Conservation (phyloP, 2,329 filamentous ascomycete genomes). For the Scytalidium sp. region DNA sequence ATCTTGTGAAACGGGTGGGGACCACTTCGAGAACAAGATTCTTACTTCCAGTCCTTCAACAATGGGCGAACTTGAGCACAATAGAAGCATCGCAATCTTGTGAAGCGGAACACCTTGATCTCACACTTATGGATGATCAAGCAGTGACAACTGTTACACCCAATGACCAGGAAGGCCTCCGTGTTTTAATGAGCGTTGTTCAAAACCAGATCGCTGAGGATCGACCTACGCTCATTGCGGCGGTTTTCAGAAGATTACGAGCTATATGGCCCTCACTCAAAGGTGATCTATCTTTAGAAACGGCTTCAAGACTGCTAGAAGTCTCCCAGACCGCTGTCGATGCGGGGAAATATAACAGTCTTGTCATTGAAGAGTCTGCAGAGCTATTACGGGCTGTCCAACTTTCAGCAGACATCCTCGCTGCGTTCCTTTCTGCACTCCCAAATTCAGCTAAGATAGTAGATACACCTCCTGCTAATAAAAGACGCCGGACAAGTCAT, state of each 20-base stretch:
- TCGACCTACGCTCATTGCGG: conserved; percentile 52
- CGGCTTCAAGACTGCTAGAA: conserved; percentile 62
- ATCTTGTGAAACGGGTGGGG: conserved; percentile 70
- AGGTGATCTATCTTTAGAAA: conserved; percentile 53
- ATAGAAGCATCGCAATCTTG: conserved; percentile 50
- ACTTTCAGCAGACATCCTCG: conserved; percentile 70
- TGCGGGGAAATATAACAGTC: conserved; percentile 23
- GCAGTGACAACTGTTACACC: conserved; percentile 50
- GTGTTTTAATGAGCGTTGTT: conserved; percentile 49
- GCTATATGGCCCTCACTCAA: conserved; percentile 73
- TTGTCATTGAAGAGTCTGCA: conserved; percentile 57
- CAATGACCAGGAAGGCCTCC: conserved; percentile 55
- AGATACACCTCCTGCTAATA: conserved; percentile 69
- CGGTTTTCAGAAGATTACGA: conserved; percentile 66
- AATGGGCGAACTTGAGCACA: conserved; percentile 60
- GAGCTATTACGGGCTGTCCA: conserved; percentile 71
- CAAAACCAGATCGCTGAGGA: conserved; percentile 37
- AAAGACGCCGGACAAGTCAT: conserved; percentile 75
- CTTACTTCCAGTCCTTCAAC: conserved; percentile 70
- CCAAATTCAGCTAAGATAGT: conserved; percentile 72
- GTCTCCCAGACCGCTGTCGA: conserved; percentile 45
- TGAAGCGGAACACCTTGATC: conserved; percentile 42
- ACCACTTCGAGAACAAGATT: conserved; percentile 66
- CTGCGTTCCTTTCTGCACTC: conserved; percentile 70
- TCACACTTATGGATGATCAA: conserved; percentile 46